Base-by-base conservation (phyloP, 2,329 filamentous ascomycete genomes). In the Arthrobotrys sinensis region DNA sequence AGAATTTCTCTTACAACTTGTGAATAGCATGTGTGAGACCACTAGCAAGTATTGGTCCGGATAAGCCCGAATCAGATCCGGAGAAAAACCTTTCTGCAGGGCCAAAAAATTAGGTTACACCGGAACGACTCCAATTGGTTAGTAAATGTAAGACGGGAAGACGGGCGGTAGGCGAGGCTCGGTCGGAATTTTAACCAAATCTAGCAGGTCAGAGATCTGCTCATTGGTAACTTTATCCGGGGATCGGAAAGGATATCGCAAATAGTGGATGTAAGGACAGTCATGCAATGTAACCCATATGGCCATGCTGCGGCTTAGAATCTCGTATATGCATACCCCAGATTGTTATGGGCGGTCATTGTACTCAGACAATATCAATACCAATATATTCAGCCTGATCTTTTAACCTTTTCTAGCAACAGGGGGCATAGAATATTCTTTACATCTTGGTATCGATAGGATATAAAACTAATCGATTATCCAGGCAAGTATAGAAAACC, bases 111-210 rank as follows among this genome's bases (percentile, higher is more conserved):
- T 21, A 40, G n/a, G 34, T 60, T 60, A 19, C 55, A 32, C 55
- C 7, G 55, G 55, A 16, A 40, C 8, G 3, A 24, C 36, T 43
- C 36, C 16, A 43, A 43, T 60, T 60, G 55, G 55, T 60, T 60
- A 43, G 55, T n/a, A 11, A 36, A 60, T 60, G 55, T 60, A 60
- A 43, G 55, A 60, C 36, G 55, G 55, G 53, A 60, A 4, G 55
- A 28, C 55, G 55, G 55, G 55, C 36, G 36, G 16, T 40, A 60
- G 55, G 55, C 34, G 55, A 60, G 36, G 19, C 19, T 60, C 36
- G 19, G 55, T 43, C 55, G 55, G 55, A 60, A 60, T 43, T 21
- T 38, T 43, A 40, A 28, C 55, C 36, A n/a, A 40, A 60, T 21
- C 11, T 21, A 60, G 36, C 21, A 60, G 36, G 36, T 28, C 14